Base-by-base conservation (phyloP, 2,329 filamentous ascomycete genomes). In the Incumbomyces delicatus region DNA sequence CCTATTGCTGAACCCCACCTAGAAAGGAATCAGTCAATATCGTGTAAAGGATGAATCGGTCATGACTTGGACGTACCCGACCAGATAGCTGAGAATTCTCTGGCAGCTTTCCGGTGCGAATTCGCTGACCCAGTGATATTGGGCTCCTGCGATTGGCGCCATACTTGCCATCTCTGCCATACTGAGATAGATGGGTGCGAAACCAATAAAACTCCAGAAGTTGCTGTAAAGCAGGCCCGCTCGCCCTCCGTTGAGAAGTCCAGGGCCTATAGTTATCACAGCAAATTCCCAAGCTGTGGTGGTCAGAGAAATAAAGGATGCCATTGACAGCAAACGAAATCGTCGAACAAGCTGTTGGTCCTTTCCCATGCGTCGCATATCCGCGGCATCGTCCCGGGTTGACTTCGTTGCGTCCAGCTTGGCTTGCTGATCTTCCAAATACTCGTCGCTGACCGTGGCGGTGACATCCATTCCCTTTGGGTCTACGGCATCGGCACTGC, bases 131-230 rank as follows among this genome's bases (percentile, higher is more conserved):
- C 64, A 69, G 46, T 68, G 64, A 64, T 62, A 61, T 42, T 60
- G 60, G n/a, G 58, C 60, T n/a, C 56, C 60, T 12, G 27, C 34
- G 6, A 42, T 51, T 16, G 51, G 51, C 2, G 52, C 50, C 49
- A 68, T 69, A 1, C 61, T 64, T 10, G 63, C 61, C 65, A 87
- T 72, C 61, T 94, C 87, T 0, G 83, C 76, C 58, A 90, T 70
- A 3, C 64, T 65, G 13, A 55, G 53, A 27, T 66, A 60, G 14
- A 89, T 72, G 18, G 80, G 81, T 6, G 84, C 82, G 20, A 83
- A 75, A 0, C 83, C 81, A 6, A 89, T 78, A 14, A 83, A 66
- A 27, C 81, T 65, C 53, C 61, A 61, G 5, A 67, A 48, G 47
- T 59, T 66, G 0, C 60, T 58, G 49, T 58, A 63, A 30, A 62